A percentile compares a stretch with the other conserved stretches of the same genome.
Evolutionary conservation across 2,329 filamentous ascomycete species (phyloP).

Genomic region (Neofusicoccum sp.): DNA sequence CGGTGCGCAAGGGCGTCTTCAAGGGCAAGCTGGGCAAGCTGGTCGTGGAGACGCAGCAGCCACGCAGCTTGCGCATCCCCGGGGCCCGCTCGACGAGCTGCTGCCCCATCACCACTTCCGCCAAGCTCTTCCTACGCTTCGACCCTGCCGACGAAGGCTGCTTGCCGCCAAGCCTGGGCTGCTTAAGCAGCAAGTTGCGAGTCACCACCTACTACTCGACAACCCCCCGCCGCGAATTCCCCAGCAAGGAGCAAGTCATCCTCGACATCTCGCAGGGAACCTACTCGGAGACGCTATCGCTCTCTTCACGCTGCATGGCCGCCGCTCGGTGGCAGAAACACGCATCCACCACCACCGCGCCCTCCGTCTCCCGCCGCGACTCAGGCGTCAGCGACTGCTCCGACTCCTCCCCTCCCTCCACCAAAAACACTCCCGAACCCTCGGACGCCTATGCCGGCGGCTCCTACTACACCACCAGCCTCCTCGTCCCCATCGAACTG

Average conservation of each 20-base stretch:
- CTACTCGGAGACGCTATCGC: slow-evolving; percentile 52
- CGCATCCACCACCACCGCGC: slow-evolving; percentile 25
- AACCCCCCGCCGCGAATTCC: slow-evolving; percentile 50
- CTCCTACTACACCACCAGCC: slow-evolving; percentile 59
- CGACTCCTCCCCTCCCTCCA: slow-evolving; percentile 21
- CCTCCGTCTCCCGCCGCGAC: slow-evolving; percentile 34
- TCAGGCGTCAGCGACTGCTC: slow-evolving; percentile 41
- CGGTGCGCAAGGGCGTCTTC: slow-evolving; percentile 59
- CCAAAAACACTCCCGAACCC: slow-evolving; percentile 30
- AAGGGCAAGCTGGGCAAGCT: slow-evolving; percentile 59
- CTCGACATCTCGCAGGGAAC: slow-evolving; percentile 51
- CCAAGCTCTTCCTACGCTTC: slow-evolving; percentile 59
- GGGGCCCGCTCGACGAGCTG: slow-evolving; percentile 38
- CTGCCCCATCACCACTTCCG: slow-evolving; percentile 51
- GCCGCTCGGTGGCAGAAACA: slow-evolving; percentile 58
- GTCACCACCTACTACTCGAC: slow-evolving; percentile 58
- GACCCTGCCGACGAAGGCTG: slow-evolving; percentile 53
- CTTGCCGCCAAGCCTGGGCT: slow-evolving; percentile 54
- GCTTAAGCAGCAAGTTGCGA: slow-evolving; percentile 55
- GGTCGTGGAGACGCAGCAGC: slow-evolving; percentile 58
- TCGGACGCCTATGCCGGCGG: slow-evolving; percentile 39
- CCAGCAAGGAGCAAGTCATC: slow-evolving; percentile 42
- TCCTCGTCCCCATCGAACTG: slow-evolving; percentile 63
- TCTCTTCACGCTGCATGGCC: slow-evolving; percentile 57
- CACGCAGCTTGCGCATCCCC: slow-evolving; percentile 54